Evolutionary conservation across 164 flowering plant species (phyloP).

Genomic region (Akebia trifoliata): DNA sequence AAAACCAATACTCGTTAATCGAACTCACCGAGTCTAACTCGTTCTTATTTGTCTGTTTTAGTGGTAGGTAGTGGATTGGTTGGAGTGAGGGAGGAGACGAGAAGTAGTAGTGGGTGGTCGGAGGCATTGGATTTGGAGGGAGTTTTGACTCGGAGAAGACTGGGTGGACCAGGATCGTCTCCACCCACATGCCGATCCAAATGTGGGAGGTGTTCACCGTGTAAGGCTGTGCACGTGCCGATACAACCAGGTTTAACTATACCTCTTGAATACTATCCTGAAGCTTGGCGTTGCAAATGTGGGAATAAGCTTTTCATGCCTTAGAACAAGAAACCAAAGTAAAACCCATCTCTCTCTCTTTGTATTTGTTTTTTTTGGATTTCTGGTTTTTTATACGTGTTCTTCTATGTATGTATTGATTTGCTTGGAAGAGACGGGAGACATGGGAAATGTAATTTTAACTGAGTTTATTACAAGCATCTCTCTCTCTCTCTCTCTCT

Average conservation of each 20-base stretch:
- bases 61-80: constrained; percentile 2
- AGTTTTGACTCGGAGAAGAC: constrained; percentile 30
- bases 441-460: no score
- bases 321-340: constrained; percentile 14
- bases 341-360: not conserved
- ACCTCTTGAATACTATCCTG: constrained; percentile 91
- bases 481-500: no score
- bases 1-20: no score
- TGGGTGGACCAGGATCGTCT: constrained; percentile 63
- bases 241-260: constrained; percentile 59
- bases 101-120: not conserved
- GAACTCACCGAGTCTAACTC: not conserved
- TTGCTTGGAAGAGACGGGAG: no score
- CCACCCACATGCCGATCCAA: constrained; percentile 81
- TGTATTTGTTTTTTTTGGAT: not conserved
- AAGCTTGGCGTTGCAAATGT: constrained; percentile 97
- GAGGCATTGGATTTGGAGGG: constrained; percentile 9
- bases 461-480: no score
- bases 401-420: no score
- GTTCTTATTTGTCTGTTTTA: not conserved
- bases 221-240: constrained; percentile 73
- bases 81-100: constrained; percentile 1
- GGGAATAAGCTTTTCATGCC: constrained; percentile 81
- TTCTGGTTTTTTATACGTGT: not conserved
- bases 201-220: constrained; percentile 76